A percentile compares a stretch with the other conserved stretches of the same genome.
Evolutionary conservation across 2,329 filamentous ascomycete species (phyloP).

Genomic region (Cladosporium sp.): DNA sequence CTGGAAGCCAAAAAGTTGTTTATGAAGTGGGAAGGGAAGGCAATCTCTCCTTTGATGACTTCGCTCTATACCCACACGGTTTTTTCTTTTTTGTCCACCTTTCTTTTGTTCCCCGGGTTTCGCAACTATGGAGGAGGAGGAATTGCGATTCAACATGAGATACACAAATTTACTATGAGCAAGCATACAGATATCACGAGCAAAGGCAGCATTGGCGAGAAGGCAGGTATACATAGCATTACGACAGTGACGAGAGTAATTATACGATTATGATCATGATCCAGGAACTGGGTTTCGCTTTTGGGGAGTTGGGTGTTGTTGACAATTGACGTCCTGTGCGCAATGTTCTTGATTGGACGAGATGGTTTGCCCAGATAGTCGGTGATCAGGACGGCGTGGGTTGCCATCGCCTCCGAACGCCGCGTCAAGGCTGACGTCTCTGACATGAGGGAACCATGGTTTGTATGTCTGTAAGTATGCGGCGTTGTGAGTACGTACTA

Average conservation of each 20-base stretch:
- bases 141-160: not conserved
- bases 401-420: not conserved
- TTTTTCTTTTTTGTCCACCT: not conserved
- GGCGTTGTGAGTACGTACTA: not conserved
- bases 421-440: not conserved
- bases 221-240: not conserved
- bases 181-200: not conserved
- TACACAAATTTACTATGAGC: not conserved
- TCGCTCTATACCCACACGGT: not conserved
- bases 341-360: no score
- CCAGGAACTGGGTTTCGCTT: not conserved
- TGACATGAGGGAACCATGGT: not conserved
- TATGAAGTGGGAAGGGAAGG: not conserved
- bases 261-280: not conserved
- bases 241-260: not conserved
- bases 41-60: not conserved
- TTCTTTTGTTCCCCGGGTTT: not conserved
- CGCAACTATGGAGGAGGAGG: not conserved
- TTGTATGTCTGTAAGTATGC: not conserved
- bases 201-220: not conserved
- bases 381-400: no score
- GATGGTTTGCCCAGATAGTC: no score
- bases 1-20: no score
- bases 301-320: no score
- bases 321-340: no score